These are phyloP conservation scores for Pseudogymnoascus sp. DNA, from an alignment of 2,329 filamentous ascomycete genomes.

Conservation along the genomic window DNA sequence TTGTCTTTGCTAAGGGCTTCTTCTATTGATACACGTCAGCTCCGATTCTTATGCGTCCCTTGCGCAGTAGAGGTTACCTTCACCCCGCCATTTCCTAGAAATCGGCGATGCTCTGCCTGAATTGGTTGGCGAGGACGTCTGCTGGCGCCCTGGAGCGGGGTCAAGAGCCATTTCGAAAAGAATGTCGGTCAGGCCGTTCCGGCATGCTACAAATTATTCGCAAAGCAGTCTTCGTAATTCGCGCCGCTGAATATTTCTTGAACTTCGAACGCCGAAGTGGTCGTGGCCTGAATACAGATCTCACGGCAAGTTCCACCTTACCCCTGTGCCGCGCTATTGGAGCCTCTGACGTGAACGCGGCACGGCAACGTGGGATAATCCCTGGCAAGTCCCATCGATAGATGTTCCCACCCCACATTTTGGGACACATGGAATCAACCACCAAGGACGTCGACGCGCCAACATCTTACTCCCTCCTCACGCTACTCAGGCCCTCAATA, in stretches of 20 bases:
- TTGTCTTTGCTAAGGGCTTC: slow-evolving; percentile 54
- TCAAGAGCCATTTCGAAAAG: slow-evolving; percentile 55
- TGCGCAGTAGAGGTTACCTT: slow-evolving; percentile 47
- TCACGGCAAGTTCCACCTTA: slow-evolving; percentile 6
- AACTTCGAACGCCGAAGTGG: background rate
- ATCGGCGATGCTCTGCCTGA: slow-evolving; percentile 74
- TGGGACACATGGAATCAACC: slow-evolving; percentile 17
- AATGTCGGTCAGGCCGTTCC: background rate
- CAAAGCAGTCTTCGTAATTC: background rate
- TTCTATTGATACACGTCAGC: slow-evolving; percentile 34
- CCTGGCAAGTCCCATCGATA: slow-evolving; percentile 1
- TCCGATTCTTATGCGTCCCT: background rate
- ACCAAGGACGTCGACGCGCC: slow-evolving; percentile 13
- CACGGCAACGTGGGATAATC: slow-evolving; percentile 7
- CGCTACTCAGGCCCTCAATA: slow-evolving; percentile 19
- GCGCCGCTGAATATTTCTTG: background rate
- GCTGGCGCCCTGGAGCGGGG: slow-evolving; percentile 42
- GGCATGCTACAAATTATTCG: background rate
- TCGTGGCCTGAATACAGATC: slow-evolving; percentile 9
- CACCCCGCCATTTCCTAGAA: slow-evolving; percentile 65
- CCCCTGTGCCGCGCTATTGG: slow-evolving; percentile 1
- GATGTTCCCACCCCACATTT: slow-evolving; percentile 18
- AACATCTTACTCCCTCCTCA: slow-evolving; percentile 25
- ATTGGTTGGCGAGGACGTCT: slow-evolving; percentile 68
- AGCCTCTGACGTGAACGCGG: background rate